Evolutionary conservation across 805 yeast genomes (phyloP).

Genomic region (Barnettozyma pratensis): DNA sequence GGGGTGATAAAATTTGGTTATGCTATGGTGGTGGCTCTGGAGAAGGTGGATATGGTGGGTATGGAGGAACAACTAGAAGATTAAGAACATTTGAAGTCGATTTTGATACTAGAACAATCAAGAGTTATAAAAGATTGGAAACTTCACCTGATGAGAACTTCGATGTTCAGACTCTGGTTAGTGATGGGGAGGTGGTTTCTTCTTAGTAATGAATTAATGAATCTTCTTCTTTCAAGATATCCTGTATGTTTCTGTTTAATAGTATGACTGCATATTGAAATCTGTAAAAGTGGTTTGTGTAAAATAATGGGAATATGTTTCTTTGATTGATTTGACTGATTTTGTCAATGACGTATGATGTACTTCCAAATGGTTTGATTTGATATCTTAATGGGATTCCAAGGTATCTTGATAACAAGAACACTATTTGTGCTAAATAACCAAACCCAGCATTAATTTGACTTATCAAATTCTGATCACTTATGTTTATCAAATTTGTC

Average conservation of each 20-base stretch:
- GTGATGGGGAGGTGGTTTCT: conserved; percentile 10
- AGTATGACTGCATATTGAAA: conserved; percentile 36
- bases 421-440: conserved; percentile 29
- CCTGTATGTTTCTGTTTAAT: conserved; percentile 32
- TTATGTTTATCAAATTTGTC: conserved; percentile 10
- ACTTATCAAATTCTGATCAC: conserved; percentile 12
- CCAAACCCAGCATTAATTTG: conserved; percentile 32
- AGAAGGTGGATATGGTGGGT: conserved; percentile 95
- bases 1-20: conserved; percentile 52
- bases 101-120: conserved; percentile 34
- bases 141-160: conserved; percentile 41
- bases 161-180: conserved; percentile 38
- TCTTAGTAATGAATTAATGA: conserved; percentile 5
- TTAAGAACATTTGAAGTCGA: conserved; percentile 69
- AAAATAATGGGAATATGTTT: conserved; percentile 35
- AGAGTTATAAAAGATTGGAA: conserved; percentile 72
- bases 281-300: conserved; percentile 31
- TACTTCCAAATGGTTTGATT: conserved; percentile 33
- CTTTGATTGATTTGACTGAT: conserved; percentile 27
- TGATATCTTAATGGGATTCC: conserved; percentile 35
- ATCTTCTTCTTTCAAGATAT: conserved; percentile 20
- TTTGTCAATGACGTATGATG: conserved; percentile 35
- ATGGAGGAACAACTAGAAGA: conserved; percentile 81
- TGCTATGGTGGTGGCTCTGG: conserved; percentile 95
- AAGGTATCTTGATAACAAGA: conserved; percentile 28